Percentiles rank a stretch among this genome's conserved stretches.
Conservation (phyloP, 768 basidiomycete genomes). For the Gyrodon lividus region DNA sequence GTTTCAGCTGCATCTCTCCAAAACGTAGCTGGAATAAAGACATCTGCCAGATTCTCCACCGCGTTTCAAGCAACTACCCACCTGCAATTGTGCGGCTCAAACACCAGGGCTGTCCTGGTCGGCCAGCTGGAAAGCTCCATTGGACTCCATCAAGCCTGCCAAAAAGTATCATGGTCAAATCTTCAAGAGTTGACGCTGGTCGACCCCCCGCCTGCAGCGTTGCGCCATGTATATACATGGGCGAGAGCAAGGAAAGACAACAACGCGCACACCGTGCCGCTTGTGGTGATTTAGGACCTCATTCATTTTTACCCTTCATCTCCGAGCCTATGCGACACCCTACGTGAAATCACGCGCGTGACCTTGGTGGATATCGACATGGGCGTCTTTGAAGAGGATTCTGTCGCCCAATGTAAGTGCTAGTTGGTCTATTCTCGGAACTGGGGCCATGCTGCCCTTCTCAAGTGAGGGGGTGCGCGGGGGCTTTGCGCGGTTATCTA, state of each 20-base stretch:
- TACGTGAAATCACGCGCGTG: conserved; percentile 3
- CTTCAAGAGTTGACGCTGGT: background rate
- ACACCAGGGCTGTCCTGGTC: background rate
- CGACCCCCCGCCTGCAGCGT: background rate
- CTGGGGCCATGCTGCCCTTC: conserved; percentile 7
- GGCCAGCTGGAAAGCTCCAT: background rate
- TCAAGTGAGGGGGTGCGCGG: conserved; percentile 15
- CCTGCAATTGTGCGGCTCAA: background rate
- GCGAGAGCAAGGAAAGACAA: background rate
- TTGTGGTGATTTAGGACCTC: conserved; percentile 1
- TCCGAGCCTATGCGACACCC: conserved; percentile 16
- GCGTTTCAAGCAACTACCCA: background rate
- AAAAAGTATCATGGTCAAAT: background rate
- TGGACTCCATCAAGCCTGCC: background rate
- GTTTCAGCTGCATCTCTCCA: conserved; percentile 1
- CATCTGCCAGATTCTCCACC: background rate
- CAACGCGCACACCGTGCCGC: background rate
- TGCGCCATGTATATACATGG: background rate
- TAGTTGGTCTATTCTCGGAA: conserved; percentile 14
- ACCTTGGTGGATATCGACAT: background rate
- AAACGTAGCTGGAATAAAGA: background rate
- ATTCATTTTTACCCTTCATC: conserved; percentile 13
- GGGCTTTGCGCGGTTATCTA: conserved; percentile 14
- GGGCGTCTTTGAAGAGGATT: background rate
- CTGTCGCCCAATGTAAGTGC: background rate